Percentiles rank a stretch among this genome's conserved stretches.
These are phyloP conservation scores for Avena eriantha DNA, from an alignment of 176 grass and related monocot species.

Conservation along the genomic window DNA sequence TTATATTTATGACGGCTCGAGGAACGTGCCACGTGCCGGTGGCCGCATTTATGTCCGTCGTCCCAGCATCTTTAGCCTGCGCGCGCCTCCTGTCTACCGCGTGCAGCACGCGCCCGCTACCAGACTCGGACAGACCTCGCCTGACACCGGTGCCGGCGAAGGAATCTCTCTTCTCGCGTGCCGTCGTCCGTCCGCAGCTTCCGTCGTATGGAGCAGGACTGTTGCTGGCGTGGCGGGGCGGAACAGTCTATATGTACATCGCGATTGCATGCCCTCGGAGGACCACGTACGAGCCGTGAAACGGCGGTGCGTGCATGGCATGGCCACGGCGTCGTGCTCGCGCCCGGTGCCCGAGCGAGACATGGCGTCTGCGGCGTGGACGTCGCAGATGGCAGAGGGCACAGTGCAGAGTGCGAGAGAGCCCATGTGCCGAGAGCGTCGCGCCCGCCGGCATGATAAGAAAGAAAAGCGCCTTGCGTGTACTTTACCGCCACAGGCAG, in stretches of 20 bases:
- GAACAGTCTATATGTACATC: not conserved
- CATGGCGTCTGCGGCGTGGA: not conserved
- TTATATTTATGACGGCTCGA: slow-evolving; percentile 11
- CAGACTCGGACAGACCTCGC: not conserved
- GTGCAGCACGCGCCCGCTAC: too few species aligned
- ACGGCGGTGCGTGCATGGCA: not conserved
- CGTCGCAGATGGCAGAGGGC: not conserved
- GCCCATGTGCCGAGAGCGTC: not conserved
- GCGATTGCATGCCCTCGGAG: too few species aligned
- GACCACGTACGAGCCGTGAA: too few species aligned
- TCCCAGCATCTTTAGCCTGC: too few species aligned
- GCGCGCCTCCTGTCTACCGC: too few species aligned
- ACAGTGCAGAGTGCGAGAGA: not conserved
- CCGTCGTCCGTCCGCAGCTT: slow-evolving; percentile 21
- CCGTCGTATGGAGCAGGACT: not conserved
- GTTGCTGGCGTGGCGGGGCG: not conserved
- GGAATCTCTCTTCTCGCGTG: not conserved
- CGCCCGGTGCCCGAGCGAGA: not conserved
- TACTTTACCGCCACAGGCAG: not conserved
- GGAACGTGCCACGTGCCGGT: not conserved
- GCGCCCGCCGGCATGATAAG: not conserved
- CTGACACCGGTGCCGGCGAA: not conserved
- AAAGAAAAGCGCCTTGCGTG: not conserved
- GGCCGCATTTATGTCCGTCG: slow-evolving; percentile 36
- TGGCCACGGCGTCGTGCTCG: not conserved